Conservation (phyloP, 2,329 filamentous ascomycete species). For the Zymoseptoria pseudotritici region DNA sequence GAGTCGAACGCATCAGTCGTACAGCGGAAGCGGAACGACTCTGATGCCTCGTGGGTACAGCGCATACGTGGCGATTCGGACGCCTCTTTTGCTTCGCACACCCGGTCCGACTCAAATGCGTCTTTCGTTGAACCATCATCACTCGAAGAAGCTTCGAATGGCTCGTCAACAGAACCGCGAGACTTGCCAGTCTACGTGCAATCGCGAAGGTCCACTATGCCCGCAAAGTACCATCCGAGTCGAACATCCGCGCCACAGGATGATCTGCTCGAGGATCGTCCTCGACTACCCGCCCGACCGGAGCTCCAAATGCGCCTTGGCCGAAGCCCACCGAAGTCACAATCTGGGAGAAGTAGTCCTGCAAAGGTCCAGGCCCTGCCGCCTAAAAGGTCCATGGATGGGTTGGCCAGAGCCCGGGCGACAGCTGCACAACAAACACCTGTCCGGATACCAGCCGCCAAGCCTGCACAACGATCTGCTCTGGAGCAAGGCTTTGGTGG, state of each 20-base stretch:
- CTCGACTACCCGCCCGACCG: slow-evolving; percentile 26
- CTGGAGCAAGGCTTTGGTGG: slow-evolving; percentile 24
- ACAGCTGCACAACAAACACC: slow-evolving; percentile 9
- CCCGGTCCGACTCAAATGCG: slow-evolving; percentile 20
- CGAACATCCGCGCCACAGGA: slow-evolving; percentile 7
- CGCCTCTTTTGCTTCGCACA: slow-evolving; percentile 18
- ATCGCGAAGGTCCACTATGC: slow-evolving; percentile 18
- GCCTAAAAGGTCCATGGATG: slow-evolving; percentile 17
- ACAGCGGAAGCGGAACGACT: slow-evolving; percentile 21
- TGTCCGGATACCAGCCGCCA: slow-evolving; percentile 23
- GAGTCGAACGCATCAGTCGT: slow-evolving; percentile 22
- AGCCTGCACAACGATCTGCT: slow-evolving; percentile 18
- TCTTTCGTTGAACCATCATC: slow-evolving; percentile 26
- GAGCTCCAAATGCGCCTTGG: slow-evolving; percentile 21
- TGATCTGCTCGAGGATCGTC: slow-evolving; percentile 23
- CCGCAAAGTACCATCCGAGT: slow-evolving; percentile 19
- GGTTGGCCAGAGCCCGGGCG: slow-evolving; percentile 12
- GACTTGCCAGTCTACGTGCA: slow-evolving; percentile 15
- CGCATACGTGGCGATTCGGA: slow-evolving; percentile 23
- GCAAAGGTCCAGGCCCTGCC: slow-evolving; percentile 22
- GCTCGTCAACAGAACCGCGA: not conserved
- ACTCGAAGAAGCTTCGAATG: slow-evolving; percentile 2
- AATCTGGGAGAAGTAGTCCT: slow-evolving; percentile 24
- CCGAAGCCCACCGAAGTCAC: slow-evolving; percentile 23
- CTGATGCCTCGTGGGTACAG: slow-evolving; percentile 21